A percentile compares a stretch with the other conserved stretches of the same genome.
Conservation (phyloP, 2,329 filamentous ascomycete genomes). For the Trichoderma brevicompactum region DNA sequence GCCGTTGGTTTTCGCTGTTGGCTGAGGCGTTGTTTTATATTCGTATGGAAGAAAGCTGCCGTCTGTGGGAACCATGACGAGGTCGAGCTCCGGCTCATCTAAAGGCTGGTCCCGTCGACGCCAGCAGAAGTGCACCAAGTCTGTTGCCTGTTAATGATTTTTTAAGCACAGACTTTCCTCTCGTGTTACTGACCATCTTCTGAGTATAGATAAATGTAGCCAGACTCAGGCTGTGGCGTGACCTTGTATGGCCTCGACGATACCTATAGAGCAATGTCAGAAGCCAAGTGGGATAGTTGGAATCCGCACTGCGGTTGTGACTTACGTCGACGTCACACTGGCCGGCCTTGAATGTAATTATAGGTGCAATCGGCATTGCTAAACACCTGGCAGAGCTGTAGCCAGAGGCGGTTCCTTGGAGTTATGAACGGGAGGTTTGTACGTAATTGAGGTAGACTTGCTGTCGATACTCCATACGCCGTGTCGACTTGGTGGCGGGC, state of each 20-base stretch:
- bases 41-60: conserved; percentile 85
- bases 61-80: conserved; percentile 92
- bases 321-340: conserved; percentile 82
- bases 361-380: conserved; percentile 77
- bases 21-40: conserved; percentile 58
- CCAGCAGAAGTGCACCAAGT: conserved; percentile 97
- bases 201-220: conserved; percentile 89
- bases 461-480: conserved; percentile 6
- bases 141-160: conserved; percentile 46
- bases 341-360: conserved; percentile 97
- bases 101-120: conserved; percentile 73
- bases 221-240: conserved; percentile 71
- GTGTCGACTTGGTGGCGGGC: conserved; percentile 21
- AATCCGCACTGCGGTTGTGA: conserved; percentile 15
- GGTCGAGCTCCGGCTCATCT: conserved; percentile 78
- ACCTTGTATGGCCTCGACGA: conserved; percentile 70
- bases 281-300: conserved; percentile 30
- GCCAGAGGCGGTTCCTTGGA: background rate
- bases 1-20: conserved; percentile 73
- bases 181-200: conserved; percentile 71
- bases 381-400: conserved; percentile 5
- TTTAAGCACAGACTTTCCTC: background rate
- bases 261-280: conserved; percentile 36
- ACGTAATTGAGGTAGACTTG: conserved; percentile 14
- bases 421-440: background rate